Base-by-base conservation (phyloP, 768 basidiomycete species). In the Suillus occidentalis region DNA sequence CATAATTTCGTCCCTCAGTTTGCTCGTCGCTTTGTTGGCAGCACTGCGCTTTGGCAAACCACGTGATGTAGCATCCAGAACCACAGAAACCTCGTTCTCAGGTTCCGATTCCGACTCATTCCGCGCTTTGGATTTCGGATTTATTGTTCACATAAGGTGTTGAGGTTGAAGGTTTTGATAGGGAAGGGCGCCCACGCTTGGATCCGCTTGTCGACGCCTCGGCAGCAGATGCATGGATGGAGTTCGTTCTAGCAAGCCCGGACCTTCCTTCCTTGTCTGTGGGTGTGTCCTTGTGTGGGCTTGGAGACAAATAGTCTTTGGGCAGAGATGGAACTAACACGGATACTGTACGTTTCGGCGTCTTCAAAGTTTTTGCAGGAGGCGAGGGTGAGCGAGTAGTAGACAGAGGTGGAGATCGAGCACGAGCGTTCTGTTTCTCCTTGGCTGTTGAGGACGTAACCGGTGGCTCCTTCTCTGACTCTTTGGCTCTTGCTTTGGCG, bases 1-100 rank as follows among this genome's bases (percentile, higher is more conserved):
- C 88, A 94, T 94, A 63, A 94, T 79, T 60, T 79, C 77, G 9
- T 84, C 78, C 52, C 78, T 79, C 57, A 87, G 69, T 49, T 77
- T 78, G 59, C 77, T 75, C 4, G 74, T 79, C 10, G 85, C 86
- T 62, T 78, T 85, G 75, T 72, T 87, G 66, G 79, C 86, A 71
- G 81, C 94, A 68, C 77, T 80, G 69, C 82, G 87, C 78, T 80
- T 31, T 75, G 63, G 65, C n/a, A 73, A 71, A 0, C 57, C 58
- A 39, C 71, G 74, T 6, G 70, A 73, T 10, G 62, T 25, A 16
- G 64, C 22, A 20, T 69, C 71, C 12, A 62, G 20, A 7, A 67
- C 22, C 25, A 72, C 65, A 12, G 69, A 71, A 4, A 6, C 28
- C 0, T 64, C 66, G 4, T 63, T 31, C 10, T 50, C 62, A 14